A percentile compares a stretch with the other conserved stretches of the same genome.
Conservation (phyloP, 108 stramenopile species). For the Cyclotella distinguenda region DNA sequence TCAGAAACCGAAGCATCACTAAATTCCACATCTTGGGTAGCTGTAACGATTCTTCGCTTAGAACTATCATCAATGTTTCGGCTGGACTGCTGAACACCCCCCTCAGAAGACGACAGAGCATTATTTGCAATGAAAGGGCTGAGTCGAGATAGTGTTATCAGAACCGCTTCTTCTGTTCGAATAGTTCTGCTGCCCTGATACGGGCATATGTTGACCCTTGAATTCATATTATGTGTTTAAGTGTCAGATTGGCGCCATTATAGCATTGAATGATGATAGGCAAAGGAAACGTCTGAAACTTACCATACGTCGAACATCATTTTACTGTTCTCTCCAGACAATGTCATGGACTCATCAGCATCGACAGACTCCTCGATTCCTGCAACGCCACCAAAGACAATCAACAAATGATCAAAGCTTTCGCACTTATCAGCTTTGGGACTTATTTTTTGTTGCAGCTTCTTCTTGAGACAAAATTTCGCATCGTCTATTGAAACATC, state of each 20-base stretch:
- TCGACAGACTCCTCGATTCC: conserved; percentile 97
- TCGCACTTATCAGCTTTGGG: conserved; percentile 5
- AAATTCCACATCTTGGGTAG: conserved; percentile 56
- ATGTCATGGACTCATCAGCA: conserved; percentile 85
- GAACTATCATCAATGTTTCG: conserved; percentile 9
- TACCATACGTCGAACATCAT: conserved; percentile 91
- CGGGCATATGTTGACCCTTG: conserved; percentile 75
- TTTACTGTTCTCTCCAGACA: conserved; percentile 78
- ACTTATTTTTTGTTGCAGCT: conserved; percentile 16
- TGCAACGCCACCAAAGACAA: conserved; percentile 96
- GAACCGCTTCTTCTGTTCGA: conserved; percentile 88
- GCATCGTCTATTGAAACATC: conserved; percentile 77
- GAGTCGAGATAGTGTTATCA: conserved; percentile 72
- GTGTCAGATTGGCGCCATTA: conserved; percentile 3
- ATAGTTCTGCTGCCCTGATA: conserved; percentile 89
- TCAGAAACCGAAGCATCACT: conserved; percentile 70
- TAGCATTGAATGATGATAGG: background rate
- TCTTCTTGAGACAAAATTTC: conserved; percentile 58
- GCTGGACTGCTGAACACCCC: background rate
- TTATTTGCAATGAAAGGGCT: conserved; percentile 68
- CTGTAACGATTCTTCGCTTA: conserved; percentile 22
- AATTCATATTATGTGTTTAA: background rate
- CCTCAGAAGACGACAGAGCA: conserved; percentile 15
- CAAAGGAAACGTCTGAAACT: conserved; percentile 1
- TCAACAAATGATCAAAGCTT: conserved; percentile 75